Evolutionary conservation across 192 early-diverging fungal genomes (phyloP), one percentile per base, ranked within the genome.

Genomic region (Entomortierella parvispora): DNA sequence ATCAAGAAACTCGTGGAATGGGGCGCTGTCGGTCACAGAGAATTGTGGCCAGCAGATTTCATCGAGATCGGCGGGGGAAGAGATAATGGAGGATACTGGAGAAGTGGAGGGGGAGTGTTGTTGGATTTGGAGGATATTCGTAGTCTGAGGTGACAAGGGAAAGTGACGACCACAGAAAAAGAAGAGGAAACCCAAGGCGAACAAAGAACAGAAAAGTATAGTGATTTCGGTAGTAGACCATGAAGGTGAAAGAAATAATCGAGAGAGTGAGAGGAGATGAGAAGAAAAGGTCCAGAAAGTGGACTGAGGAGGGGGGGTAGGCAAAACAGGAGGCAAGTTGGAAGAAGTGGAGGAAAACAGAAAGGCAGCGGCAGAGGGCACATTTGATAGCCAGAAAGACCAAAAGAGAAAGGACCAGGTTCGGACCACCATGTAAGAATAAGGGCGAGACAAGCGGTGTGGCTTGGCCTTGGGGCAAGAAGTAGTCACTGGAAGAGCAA

Each of bases 41-140:
- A 60, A 60, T 28, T 60, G 43, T 15, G 58, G 58, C 58, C 58
- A 60, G n/a, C 22, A 33, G 32, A 60, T 60, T 26, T 60, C 58
- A 14, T 60, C 58, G 4, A 33, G 58, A 5, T 44, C 32, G 2
- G 44, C 26, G 15, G 31, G 14, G 5, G 55, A 42, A 11, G 6
- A 58, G 43, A 18, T 58, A 5, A 42, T 3, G 3, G 32, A 22
- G 34, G 55, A 58, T 20, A 58, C 34, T 11, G 55, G 37, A 7
- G 14, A 7, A 15, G 37, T 9, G 12, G 34, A 7, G 34, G 31
- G 14, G 12, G 37, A 22, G n/a, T n/a, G n/a, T n/a, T n/a, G n/a
- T 12, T 58, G 26, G 14, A 7, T 23, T 40, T 58, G 34, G 18
- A 4, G 32, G 18, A 42, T 58, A 20, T 42, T 58, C 14, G 33